phyloP scores from a whole-genome alignment of 169 alveolate genomes.

The Plasmodium cynomolgi region DNA sequence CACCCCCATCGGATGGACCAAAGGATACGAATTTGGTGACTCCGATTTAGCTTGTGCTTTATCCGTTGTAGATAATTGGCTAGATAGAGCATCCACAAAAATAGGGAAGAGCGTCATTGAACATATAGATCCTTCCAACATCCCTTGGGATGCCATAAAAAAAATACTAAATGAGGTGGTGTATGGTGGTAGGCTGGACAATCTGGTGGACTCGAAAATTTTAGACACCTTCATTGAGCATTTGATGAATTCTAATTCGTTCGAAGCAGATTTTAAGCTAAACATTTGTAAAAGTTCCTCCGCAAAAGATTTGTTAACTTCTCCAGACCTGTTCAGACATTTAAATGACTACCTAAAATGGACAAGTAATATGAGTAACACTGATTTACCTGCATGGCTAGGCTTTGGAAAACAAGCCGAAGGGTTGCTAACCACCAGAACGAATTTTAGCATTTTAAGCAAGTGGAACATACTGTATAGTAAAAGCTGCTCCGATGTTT shows the following conservation, averaged over 20 bases:
- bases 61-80: slow-evolving; percentile 95
- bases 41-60: slow-evolving; percentile 97
- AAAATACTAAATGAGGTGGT: slow-evolving; percentile 92
- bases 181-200: slow-evolving; percentile 98
- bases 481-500: slow-evolving; percentile 62
- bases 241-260: slow-evolving; percentile 90
- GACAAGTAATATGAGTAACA: slow-evolving; percentile 73
- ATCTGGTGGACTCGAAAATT: slow-evolving; percentile 94
- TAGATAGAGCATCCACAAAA: slow-evolving; percentile 82
- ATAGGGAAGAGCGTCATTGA: slow-evolving; percentile 67
- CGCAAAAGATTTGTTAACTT: slow-evolving; percentile 58
- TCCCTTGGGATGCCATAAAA: slow-evolving; percentile 98
- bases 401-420: slow-evolving; percentile 76
- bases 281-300: slow-evolving; percentile 75
- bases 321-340: slow-evolving; percentile 73
- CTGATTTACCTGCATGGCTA: slow-evolving; percentile 75
- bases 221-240: slow-evolving; percentile 91
- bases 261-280: slow-evolving; percentile 83
- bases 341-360: slow-evolving; percentile 61
- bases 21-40: slow-evolving; percentile 96
- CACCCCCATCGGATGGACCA: slow-evolving; percentile 98
- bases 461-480: slow-evolving; percentile 70
- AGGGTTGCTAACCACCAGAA: slow-evolving; percentile 69
- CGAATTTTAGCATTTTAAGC: slow-evolving; percentile 51
- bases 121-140: slow-evolving; percentile 93